Base-by-base conservation (phyloP, 75 land plant genomes). In the Sequoia sempervirens region DNA sequence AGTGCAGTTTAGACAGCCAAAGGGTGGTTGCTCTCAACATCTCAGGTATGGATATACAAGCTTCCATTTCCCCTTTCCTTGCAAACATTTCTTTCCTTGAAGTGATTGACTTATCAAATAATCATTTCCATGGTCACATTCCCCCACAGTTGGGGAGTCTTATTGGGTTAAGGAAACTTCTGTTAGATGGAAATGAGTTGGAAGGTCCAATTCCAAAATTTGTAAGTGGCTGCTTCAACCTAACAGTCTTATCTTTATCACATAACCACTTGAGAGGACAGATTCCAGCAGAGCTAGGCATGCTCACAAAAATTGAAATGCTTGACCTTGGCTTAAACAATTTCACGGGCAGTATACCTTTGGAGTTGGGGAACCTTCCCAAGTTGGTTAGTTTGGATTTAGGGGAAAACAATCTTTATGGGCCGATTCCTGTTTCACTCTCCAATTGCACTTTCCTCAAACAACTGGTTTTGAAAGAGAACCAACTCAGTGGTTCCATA, bases 291-390 rank as follows among this genome's bases (percentile, higher is more conserved):
- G 82, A 50, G 30, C 7, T 41, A 15, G 82, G 82, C 83, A 8
- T 38, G 83, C 79, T 83, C 56, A 82, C 70, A 26, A 75, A 82
- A n/a, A 30, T 86, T 13, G 23, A 78, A 53, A 15, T 36, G 4
- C 81, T 92, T 8, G 66, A 84, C 72, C 43, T 91, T 9, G 32
- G 82, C 11, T 7, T 81, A 1, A 93, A 93, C 58, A 73, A 84
- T 30, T 81, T 93, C 37, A 56, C 69, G 1, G 93, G 91, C 3
- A 20, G 74, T 4, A 37, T 91, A 20, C 88, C 91, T 30, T 38
- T 18, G 14, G 83, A 83, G 41, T 23, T 90, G 12, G 87, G 87
- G 0, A 52, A 79, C 0, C 79, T 91, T 69, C 73, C 18, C 7
- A 64, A 32, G 45, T 56, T 86, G 3, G 1, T 18, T 18, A 46